phyloP scores from a whole-genome alignment of 306 rosid genomes.

The Erythrophleum fordii region DNA sequence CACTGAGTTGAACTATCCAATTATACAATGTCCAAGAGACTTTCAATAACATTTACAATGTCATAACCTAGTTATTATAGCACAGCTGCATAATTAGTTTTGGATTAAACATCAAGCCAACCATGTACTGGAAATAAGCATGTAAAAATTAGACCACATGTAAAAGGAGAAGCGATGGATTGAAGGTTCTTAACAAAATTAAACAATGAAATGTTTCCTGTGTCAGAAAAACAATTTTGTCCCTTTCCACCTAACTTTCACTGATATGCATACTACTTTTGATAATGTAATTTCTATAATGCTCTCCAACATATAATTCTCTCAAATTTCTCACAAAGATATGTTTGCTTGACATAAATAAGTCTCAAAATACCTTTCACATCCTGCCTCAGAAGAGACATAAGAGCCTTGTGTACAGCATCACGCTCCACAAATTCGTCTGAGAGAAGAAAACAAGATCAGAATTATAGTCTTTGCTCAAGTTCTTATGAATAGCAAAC shows the following conservation, averaged over 20 bases:
- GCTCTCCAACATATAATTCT: conserved; percentile 13
- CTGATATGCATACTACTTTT: background rate
- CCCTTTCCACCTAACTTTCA: background rate
- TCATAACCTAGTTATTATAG: background rate
- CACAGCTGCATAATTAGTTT: background rate
- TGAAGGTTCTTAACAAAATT: background rate
- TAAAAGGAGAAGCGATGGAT: background rate
- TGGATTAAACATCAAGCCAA: conserved; percentile 6
- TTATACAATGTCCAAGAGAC: background rate
- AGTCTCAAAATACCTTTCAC: conserved; percentile 77
- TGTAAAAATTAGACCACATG: background rate
- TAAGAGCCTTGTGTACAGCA: conserved; percentile 97
- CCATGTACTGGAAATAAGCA: background rate
- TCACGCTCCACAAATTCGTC: conserved; percentile 98
- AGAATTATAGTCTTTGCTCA: conserved; percentile 22
- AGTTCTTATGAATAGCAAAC: background rate
- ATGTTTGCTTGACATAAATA: conserved; percentile 11
- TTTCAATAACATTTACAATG: background rate
- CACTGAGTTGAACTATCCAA: background rate
- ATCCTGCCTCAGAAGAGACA: conserved; percentile 97
- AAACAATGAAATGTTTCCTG: background rate
- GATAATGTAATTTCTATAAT: background rate
- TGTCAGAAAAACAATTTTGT: background rate
- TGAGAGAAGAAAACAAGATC: conserved; percentile 32
- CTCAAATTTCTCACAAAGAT: background rate